Conservation (phyloP, 164 flowering plant species). For the Brasenia schreberi region DNA sequence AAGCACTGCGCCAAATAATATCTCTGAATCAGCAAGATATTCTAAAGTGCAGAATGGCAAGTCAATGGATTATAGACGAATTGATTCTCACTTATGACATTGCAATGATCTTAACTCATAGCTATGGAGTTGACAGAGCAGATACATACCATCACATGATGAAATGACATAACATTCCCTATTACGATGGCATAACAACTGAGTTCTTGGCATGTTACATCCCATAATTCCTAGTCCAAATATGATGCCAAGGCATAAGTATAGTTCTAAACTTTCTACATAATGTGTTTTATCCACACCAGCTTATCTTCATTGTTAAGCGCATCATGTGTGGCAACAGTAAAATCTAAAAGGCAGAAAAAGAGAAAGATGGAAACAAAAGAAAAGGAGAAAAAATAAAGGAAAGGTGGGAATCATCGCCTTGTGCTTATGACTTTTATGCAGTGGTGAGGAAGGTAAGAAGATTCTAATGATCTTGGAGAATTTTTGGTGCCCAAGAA, state of each 20-base stretch:
- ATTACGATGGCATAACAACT: not conserved
- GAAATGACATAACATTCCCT: not conserved
- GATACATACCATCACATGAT: not conserved
- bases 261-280: not conserved
- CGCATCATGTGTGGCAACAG: too few relatives aligned
- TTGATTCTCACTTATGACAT: too few relatives aligned
- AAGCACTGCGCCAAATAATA: too few relatives aligned
- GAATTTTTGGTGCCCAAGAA: not conserved
- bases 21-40: too few relatives aligned
- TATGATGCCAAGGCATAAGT: not conserved
- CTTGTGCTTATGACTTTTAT: not conserved
- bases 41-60: too few relatives aligned
- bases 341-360: not conserved
- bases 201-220: not conserved
- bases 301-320: too few relatives aligned
- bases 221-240: not conserved
- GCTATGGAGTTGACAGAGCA: not conserved
- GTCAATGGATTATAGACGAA: too few relatives aligned
- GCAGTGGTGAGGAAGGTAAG: not conserved
- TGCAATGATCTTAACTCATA: too few relatives aligned
- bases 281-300: not conserved
- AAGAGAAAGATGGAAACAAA: not conserved
- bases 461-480: not conserved
- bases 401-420: not conserved
- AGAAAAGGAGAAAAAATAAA: not conserved